A percentile compares a stretch with the other conserved stretches of the same genome.
Conservation (phyloP, 192 early-diverging fungal species). For the Coemansia sp. region DNA sequence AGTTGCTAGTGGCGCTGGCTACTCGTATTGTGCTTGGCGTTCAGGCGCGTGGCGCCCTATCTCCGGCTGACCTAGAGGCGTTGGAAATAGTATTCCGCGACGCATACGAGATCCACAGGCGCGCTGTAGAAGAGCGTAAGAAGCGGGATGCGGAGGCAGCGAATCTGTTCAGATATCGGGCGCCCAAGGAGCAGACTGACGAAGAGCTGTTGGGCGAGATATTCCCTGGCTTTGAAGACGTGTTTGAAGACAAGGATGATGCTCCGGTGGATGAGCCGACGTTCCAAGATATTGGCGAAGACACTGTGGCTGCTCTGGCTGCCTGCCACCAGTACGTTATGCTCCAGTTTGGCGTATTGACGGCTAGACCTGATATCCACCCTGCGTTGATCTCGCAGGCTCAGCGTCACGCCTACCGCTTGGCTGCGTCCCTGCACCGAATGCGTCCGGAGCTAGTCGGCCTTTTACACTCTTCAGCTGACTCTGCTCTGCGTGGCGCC, state of each 20-base stretch:
- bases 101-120: slow-evolving; percentile 43
- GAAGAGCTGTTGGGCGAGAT: slow-evolving; percentile 73
- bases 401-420: slow-evolving; percentile 28
- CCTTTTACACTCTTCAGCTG: slow-evolving; percentile 12
- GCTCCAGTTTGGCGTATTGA: slow-evolving; percentile 48
- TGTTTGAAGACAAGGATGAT: slow-evolving; percentile 57
- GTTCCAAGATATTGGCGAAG: slow-evolving; percentile 55
- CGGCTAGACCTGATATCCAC: slow-evolving; percentile 15
- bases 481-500: slow-evolving; percentile 36
- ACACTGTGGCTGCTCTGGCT: slow-evolving; percentile 54
- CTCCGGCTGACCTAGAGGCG: slow-evolving; percentile 27
- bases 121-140: slow-evolving; percentile 35
- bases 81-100: slow-evolving; percentile 37
- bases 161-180: slow-evolving; percentile 36
- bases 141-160: slow-evolving; percentile 42
- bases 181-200: slow-evolving; percentile 63
- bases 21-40: slow-evolving; percentile 26
- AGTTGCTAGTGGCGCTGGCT: slow-evolving; percentile 30
- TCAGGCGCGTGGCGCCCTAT: slow-evolving; percentile 39
- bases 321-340: slow-evolving; percentile 61
- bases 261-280: slow-evolving; percentile 29
- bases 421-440: slow-evolving; percentile 31
- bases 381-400: slow-evolving; percentile 20
- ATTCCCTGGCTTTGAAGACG: slow-evolving; percentile 84
- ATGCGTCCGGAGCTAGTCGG: slow-evolving; percentile 22